Percentiles rank a stretch among this genome's conserved stretches.
Evolutionary conservation across 257 asterid genomes (phyloP).

Genomic region (Leonotis leonurus): DNA sequence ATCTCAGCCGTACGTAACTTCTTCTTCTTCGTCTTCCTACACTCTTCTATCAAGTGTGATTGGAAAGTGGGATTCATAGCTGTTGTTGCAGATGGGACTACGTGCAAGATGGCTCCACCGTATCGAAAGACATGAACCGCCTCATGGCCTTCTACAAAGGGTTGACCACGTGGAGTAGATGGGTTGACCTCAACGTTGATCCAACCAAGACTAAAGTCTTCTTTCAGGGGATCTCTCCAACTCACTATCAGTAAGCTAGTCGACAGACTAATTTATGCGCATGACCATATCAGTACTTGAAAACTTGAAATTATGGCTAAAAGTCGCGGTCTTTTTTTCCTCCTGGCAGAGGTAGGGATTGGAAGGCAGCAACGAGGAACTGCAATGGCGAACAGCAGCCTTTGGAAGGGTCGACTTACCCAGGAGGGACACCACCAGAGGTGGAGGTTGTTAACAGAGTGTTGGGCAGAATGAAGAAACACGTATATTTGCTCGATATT

Average conservation of each 20-base stretch:
- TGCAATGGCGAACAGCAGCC: constrained; percentile 59
- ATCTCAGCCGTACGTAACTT: constrained; percentile 43
- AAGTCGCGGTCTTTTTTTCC: too few relatives aligned
- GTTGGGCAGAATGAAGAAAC: constrained; percentile 34
- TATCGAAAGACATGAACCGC: constrained; percentile 57
- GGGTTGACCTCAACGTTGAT: constrained; percentile 54
- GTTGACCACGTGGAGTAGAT: constrained; percentile 57
- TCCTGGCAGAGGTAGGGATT: constrained; percentile 56
- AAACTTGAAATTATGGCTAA: not conserved
- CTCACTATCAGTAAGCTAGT: constrained; percentile 54
- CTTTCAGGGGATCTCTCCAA: constrained; percentile 68
- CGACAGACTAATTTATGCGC: too few relatives aligned
- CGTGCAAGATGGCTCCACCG: constrained; percentile 41
- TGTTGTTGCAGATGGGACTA: constrained; percentile 50
- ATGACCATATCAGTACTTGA: not conserved
- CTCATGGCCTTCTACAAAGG: constrained; percentile 56
- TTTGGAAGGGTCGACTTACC: constrained; percentile 46
- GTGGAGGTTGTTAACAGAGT: constrained; percentile 45
- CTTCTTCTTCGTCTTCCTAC: not conserved
- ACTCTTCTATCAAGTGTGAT: not conserved
- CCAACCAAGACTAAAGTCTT: constrained; percentile 54
- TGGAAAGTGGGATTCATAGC: not conserved
- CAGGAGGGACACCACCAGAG: constrained; percentile 49
- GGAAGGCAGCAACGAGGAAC: constrained; percentile 38
- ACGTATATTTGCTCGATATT: constrained; percentile 48